Percentiles rank a stretch among this genome's conserved stretches.
phyloP scores from a whole-genome alignment of 2,329 filamentous ascomycete species.

The Trichoderma sp. region DNA sequence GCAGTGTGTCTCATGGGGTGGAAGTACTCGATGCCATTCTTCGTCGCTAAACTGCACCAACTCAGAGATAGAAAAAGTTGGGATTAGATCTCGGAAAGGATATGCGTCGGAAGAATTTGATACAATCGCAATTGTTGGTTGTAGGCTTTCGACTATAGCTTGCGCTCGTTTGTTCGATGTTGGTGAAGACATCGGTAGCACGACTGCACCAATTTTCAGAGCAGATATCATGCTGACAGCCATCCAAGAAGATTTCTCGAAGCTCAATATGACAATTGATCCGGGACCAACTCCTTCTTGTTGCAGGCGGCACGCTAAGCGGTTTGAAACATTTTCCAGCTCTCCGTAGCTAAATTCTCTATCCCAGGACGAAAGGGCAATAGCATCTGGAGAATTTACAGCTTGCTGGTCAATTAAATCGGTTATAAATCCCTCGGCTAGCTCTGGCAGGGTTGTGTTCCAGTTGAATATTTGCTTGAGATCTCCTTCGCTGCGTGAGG shows the following conservation, averaged over 20 bases:
- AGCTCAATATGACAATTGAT: slow-evolving; percentile 25
- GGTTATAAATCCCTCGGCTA: slow-evolving; percentile 24
- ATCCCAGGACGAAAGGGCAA: slow-evolving; percentile 29
- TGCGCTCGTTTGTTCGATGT: slow-evolving; percentile 22
- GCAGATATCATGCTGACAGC: slow-evolving; percentile 26
- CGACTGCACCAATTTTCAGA: slow-evolving; percentile 29
- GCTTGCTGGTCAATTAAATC: slow-evolving; percentile 20
- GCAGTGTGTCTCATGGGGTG: not conserved
- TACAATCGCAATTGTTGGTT: slow-evolving; percentile 23
- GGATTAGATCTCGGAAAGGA: slow-evolving; percentile 12
- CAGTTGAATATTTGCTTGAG: slow-evolving; percentile 24
- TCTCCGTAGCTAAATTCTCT: slow-evolving; percentile 41
- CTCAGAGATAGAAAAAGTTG: not conserved
- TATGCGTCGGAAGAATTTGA: slow-evolving; percentile 11
- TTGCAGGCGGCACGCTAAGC: slow-evolving; percentile 20
- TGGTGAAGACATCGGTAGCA: slow-evolving; percentile 27
- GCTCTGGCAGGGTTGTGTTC: slow-evolving; percentile 21
- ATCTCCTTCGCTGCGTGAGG: slow-evolving; percentile 20
- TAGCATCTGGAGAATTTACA: slow-evolving; percentile 20
- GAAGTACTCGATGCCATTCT: not conserved
- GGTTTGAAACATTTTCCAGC: slow-evolving; percentile 26
- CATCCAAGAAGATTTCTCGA: slow-evolving; percentile 30
- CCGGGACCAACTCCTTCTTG: slow-evolving; percentile 22
- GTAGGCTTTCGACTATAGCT: slow-evolving; percentile 22
- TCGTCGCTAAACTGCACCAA: not conserved